Conservation (phyloP, 202 grass and related monocot species). For the Miscanthus sacchariflorus region DNA sequence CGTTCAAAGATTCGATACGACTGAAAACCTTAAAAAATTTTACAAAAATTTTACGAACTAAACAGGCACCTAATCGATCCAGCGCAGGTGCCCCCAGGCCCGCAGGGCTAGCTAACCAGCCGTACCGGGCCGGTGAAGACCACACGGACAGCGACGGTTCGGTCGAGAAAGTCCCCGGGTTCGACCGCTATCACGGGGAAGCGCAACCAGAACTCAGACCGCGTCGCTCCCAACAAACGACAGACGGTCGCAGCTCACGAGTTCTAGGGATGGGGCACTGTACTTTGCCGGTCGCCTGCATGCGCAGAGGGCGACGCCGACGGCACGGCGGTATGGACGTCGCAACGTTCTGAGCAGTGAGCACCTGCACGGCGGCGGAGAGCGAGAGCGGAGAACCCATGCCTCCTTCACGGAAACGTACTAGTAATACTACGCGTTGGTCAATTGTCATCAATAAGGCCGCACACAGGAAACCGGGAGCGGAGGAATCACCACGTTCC, state of each 20-base stretch:
- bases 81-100: not conserved
- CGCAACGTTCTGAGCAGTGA: not conserved
- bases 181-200: not conserved
- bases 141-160: not conserved
- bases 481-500: not conserved
- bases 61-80: too few relatives aligned
- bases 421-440: not conserved
- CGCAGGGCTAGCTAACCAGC: too few relatives aligned
- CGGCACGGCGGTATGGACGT: not conserved
- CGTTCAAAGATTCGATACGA: too few relatives aligned
- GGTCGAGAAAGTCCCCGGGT: not conserved
- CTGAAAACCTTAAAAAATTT: too few relatives aligned
- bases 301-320: not conserved
- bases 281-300: too few relatives aligned
- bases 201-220: not conserved
- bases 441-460: not conserved
- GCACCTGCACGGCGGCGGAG: not conserved
- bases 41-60: too few relatives aligned
- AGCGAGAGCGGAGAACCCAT: not conserved
- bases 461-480: not conserved
- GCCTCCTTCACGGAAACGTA: not conserved
- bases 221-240: not conserved
- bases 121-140: not conserved
- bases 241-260: not conserved
- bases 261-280: not conserved